Conservation (phyloP, 148 eudicot species). For the Rhododendron griersonianum region DNA sequence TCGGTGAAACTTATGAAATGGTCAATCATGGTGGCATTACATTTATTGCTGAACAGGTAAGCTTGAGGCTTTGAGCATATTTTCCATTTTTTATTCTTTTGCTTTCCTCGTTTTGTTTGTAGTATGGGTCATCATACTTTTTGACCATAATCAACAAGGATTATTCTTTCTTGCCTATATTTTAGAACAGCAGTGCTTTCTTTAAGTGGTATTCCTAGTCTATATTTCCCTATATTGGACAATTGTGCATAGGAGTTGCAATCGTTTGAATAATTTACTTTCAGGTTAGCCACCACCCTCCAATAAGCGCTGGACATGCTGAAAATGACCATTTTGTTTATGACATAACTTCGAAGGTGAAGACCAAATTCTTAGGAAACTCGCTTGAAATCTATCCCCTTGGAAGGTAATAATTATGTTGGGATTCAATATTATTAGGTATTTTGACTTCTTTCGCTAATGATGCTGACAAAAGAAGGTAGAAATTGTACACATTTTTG, state of each 20-base stretch:
- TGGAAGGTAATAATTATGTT: conserved; percentile 59
- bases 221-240: background rate
- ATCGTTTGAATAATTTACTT: background rate
- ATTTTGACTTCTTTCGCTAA: background rate
- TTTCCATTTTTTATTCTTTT: background rate
- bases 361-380: conserved; percentile 90
- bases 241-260: background rate
- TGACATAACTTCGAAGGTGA: conserved; percentile 91
- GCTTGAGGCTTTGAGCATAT: background rate
- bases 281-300: conserved; percentile 99
- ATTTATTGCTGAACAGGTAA: conserved; percentile 90
- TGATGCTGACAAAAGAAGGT: background rate
- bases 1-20: conserved; percentile 97
- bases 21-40: conserved; percentile 82
- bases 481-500: background rate
- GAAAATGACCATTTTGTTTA: conserved; percentile 87
- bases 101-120: background rate
- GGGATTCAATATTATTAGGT: background rate
- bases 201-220: background rate
- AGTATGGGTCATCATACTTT: background rate
- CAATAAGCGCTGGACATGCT: conserved; percentile 95
- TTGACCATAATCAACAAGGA: background rate
- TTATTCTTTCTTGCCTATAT: background rate
- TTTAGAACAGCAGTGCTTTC: background rate
- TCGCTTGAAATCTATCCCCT: conserved; percentile 92